These are phyloP conservation scores for Juglanconis oblonga DNA, from an alignment of 2,329 filamentous ascomycete species.

Conservation along the genomic window DNA sequence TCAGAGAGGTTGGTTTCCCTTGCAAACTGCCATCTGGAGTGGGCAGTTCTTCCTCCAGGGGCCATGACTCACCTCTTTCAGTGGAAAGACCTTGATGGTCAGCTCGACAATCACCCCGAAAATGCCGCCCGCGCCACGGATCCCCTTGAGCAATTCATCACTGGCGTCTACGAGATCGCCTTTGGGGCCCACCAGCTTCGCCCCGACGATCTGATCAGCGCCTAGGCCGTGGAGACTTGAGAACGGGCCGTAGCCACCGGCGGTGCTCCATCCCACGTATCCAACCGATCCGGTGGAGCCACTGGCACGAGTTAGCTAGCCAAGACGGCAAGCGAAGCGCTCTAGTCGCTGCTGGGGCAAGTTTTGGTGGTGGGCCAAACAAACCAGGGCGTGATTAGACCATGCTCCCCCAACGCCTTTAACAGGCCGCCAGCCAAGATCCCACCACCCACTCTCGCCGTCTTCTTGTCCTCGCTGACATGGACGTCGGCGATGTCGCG, in stretches of 20 bases:
- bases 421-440: slow-evolving; percentile 13
- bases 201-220: slow-evolving; percentile 34
- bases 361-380: background rate
- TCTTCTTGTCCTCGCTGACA: slow-evolving; percentile 8
- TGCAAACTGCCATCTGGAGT: background rate
- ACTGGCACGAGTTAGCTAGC: background rate
- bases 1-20: background rate
- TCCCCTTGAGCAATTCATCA: slow-evolving; percentile 25
- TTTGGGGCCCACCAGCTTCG: slow-evolving; percentile 25
- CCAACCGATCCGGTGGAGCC: slow-evolving; percentile 24
- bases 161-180: slow-evolving; percentile 27
- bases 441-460: slow-evolving; percentile 21
- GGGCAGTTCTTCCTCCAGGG: too few relatives aligned
- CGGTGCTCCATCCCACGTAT: slow-evolving; percentile 33
- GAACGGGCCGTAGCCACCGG: slow-evolving; percentile 34
- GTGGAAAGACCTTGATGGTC: slow-evolving; percentile 25
- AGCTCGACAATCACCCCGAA: slow-evolving; percentile 27
- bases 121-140: slow-evolving; percentile 27
- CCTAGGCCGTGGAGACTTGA: slow-evolving; percentile 29
- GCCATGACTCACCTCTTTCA: slow-evolving; percentile 5
- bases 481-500: slow-evolving; percentile 1
- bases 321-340: background rate
- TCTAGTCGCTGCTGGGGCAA: background rate
- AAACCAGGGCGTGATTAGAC: slow-evolving; percentile 18
- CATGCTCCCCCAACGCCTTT: slow-evolving; percentile 13